A percentile compares a stretch with the other conserved stretches of the same genome.
Evolutionary conservation across 176 grass and related monocot species (phyloP).

Genomic region (Raddia guianensis): DNA sequence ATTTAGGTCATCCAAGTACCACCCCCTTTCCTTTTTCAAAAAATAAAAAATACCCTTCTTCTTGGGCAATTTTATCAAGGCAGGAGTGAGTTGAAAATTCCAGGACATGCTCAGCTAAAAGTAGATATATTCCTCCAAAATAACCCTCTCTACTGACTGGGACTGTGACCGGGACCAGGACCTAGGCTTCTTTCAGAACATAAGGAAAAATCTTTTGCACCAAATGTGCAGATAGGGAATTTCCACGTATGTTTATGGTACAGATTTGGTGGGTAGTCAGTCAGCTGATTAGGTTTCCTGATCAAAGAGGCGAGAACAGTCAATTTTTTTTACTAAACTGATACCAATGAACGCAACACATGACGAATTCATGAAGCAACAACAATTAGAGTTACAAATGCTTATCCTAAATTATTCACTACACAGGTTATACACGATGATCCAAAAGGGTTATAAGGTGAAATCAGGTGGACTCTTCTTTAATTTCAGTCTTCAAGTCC

Average conservation of each 20-base stretch:
- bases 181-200: background rate
- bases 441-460: constrained; percentile 21
- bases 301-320: background rate
- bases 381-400: background rate
- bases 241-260: background rate
- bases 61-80: no score
- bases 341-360: background rate
- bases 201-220: background rate
- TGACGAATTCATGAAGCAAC: background rate
- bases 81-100: no score
- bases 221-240: background rate
- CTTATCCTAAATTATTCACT: constrained; percentile 50
- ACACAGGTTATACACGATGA: constrained; percentile 36
- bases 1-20: background rate
- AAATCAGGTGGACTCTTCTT: constrained; percentile 31
- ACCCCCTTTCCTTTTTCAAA: no score
- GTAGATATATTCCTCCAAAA: no score
- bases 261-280: background rate
- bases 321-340: constrained; percentile 6
- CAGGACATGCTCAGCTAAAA: no score
- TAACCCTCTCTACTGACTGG: no score
- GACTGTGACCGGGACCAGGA: background rate
- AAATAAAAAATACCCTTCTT: no score
- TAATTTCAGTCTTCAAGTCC: background rate
- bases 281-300: background rate